Percentiles rank a stretch among this genome's conserved stretches.
phyloP scores from a whole-genome alignment of 805 yeast species.

The Metschnikowia bowlesiae region DNA sequence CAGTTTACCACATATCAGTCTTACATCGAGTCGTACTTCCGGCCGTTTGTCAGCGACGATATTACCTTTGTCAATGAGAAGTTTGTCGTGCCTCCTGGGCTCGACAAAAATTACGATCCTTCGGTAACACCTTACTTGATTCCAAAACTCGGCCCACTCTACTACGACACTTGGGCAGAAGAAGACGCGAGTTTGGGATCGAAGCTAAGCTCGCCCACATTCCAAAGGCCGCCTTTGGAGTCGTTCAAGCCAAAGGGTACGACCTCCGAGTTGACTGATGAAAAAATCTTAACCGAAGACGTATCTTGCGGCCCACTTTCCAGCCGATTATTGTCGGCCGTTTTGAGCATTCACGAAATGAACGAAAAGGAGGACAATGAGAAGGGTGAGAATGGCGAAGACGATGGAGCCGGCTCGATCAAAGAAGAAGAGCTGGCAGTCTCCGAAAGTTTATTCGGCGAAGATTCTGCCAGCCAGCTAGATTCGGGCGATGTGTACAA shows the following conservation, averaged over 20 bases:
- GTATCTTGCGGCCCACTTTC: conserved; percentile 90
- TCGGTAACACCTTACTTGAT: conserved; percentile 66
- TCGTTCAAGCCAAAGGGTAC: conserved; percentile 56
- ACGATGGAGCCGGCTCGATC: conserved; percentile 9
- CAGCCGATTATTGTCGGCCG: conserved; percentile 76
- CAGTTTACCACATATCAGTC: conserved; percentile 85
- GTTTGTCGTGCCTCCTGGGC: conserved; percentile 50
- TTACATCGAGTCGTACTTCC: conserved; percentile 79
- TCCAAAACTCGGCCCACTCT: conserved; percentile 81
- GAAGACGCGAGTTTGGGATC: conserved; percentile 56
- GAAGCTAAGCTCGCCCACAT: conserved; percentile 46
- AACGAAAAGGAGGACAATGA: conserved; percentile 19
- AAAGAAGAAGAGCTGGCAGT: conserved; percentile 13
- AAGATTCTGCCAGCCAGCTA: conserved; percentile 35
- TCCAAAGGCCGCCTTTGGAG: conserved; percentile 39
- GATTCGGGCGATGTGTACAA: conserved; percentile 31
- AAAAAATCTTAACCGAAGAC: conserved; percentile 61
- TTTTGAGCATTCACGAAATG: conserved; percentile 44
- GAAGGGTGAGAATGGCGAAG: conserved; percentile 15
- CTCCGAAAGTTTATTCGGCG: conserved; percentile 21
- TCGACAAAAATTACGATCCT: conserved; percentile 56
- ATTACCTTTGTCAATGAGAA: conserved; percentile 64
- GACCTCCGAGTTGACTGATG: conserved; percentile 54
- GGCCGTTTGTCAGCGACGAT: conserved; percentile 78
- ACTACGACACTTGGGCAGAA: conserved; percentile 80